These are phyloP conservation scores for Amaranthus hypochondriacus DNA, from an alignment of 148 eudicot genomes.

Conservation along the genomic window DNA sequence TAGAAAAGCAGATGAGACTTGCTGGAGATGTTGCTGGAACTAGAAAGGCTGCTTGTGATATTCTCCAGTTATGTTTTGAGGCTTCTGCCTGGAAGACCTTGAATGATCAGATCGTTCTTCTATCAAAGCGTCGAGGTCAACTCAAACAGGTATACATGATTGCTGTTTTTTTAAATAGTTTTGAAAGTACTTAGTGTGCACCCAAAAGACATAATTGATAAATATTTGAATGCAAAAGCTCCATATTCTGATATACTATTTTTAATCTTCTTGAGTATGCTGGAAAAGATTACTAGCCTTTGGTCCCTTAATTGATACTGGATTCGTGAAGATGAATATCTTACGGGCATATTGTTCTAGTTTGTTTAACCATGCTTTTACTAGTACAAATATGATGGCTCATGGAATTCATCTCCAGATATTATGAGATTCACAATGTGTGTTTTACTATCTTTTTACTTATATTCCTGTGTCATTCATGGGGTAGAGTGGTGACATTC, in stretches of 20 bases:
- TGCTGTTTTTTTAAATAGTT: background rate
- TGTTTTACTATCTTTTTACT: too few relatives aligned
- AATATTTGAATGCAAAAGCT: background rate
- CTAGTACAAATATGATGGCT: background rate
- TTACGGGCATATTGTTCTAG: background rate
- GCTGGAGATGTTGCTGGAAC: constrained; percentile 75
- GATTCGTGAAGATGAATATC: background rate
- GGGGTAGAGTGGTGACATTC: background rate
- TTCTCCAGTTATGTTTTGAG: constrained; percentile 69
- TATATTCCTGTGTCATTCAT: too few relatives aligned
- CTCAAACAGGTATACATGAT: constrained; percentile 57
- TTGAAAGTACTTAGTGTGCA: background rate
- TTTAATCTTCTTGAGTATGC: background rate
- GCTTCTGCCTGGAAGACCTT: constrained; percentile 79
- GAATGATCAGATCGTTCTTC: constrained; percentile 77
- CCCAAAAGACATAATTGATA: background rate
- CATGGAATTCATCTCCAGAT: background rate
- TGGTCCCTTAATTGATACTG: background rate
- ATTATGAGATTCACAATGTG: background rate
- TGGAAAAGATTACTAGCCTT: background rate
- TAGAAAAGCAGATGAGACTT: constrained; percentile 85
- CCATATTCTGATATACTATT: background rate
- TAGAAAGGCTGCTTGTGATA: constrained; percentile 66
- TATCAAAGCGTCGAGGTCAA: constrained; percentile 95
- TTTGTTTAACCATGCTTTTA: background rate